A percentile compares a stretch with the other conserved stretches of the same genome.
Conservation (phyloP, 208 protist genomes). For the Angomonas ambiguus region DNA sequence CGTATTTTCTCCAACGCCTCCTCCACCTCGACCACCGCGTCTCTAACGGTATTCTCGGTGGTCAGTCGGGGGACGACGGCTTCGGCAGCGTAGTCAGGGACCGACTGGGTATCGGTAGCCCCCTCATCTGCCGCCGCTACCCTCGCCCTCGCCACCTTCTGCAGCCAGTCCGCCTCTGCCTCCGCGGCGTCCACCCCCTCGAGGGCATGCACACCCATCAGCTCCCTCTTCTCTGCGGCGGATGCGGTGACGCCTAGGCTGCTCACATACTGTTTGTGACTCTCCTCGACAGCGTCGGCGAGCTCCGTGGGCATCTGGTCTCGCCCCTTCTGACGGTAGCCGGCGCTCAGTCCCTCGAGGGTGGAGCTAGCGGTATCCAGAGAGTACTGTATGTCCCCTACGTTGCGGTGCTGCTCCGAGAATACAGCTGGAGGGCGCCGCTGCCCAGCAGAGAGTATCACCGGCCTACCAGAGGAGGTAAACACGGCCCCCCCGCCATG, state of each 20-base stretch:
- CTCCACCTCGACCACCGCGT: slow-evolving; percentile 23
- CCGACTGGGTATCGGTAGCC: slow-evolving; percentile 49
- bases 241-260: not conserved
- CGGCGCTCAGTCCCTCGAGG: slow-evolving; percentile 26
- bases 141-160: slow-evolving; percentile 42
- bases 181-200: slow-evolving; percentile 7
- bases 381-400: slow-evolving; percentile 20
- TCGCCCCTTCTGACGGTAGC: slow-evolving; percentile 17
- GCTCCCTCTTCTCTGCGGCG: slow-evolving; percentile 9
- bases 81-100: slow-evolving; percentile 66
- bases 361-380: slow-evolving; percentile 25
- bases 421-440: slow-evolving; percentile 49
- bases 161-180: slow-evolving; percentile 22
- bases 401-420: slow-evolving; percentile 31
- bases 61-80: slow-evolving; percentile 29
- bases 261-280: not conserved
- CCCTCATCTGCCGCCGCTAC: slow-evolving; percentile 69
- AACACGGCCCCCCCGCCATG: slow-evolving; percentile 9
- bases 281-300: slow-evolving; percentile 21
- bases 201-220: not conserved
- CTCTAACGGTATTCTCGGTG: slow-evolving; percentile 17
- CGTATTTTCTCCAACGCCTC: slow-evolving; percentile 31
- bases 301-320: slow-evolving; percentile 23
- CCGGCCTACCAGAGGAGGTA: slow-evolving; percentile 17
- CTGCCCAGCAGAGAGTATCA: slow-evolving; percentile 27